Base-by-base conservation (phyloP, 257 asterid genomes). In the Petunia axillaris region DNA sequence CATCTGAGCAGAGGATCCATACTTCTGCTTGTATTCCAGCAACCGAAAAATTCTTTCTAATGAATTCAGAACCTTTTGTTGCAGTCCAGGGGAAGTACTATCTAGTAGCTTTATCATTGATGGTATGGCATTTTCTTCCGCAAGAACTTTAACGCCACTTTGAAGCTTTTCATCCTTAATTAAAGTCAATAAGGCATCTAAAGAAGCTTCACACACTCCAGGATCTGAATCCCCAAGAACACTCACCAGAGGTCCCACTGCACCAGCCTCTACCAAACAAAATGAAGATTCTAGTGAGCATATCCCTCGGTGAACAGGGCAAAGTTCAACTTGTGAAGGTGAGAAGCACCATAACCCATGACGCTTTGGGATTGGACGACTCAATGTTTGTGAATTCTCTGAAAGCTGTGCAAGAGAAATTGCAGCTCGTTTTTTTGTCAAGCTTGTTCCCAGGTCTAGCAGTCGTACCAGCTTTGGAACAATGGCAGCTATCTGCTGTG, bases 111-210 rank as follows among this genome's bases (percentile, higher is more conserved):
- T 91, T 74, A 91, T 83, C 52, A 91, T 83, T 37, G 66, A 83
- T 5, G 87, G 87, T 41, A 91, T 82, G n/a, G 91, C 91, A 46
- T 87, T 76, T 59, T 86, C 93, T 80, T 86, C 90, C 1, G 55
- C 91, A 1, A 91, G 88, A 78, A 88, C 89, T 84, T 91, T 91
- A 79, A 85, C 80, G 3, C 96, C 96, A 64, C 78, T 79, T 68
- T 88, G 93, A 83, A 88, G 79, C 79, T 80, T 67, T 77, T 87
- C 96, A 0, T 81, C 67, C 6, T 83, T 82, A 48, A 89, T 85
- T 84, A 91, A 83, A 79, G 96, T 88, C 77, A 89, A n/a, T n/a
- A 91, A 89, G 8, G 96, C 92, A 53, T 89, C 96, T 53, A 91
- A 67, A 43, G 91, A 89, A 60, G 96, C 96, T 85, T 89, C 96